A percentile compares a stretch with the other conserved stretches of the same genome.
Conservation (phyloP, 768 basidiomycete genomes). For the Harrya chromipes region DNA sequence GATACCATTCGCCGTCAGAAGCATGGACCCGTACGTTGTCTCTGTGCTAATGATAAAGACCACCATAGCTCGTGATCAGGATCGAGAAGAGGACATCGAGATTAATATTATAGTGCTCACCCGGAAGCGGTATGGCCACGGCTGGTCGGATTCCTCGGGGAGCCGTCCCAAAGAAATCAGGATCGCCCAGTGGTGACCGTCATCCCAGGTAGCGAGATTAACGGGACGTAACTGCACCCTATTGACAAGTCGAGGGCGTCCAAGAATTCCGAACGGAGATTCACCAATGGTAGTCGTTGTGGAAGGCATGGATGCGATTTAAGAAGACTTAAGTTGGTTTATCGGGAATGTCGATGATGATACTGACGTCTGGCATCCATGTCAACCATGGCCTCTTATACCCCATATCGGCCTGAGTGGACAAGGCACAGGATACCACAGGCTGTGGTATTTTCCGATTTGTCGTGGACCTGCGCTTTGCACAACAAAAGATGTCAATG, state of each 20-base stretch:
- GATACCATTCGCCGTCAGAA: conserved; percentile 48
- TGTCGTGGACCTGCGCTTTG: conserved; percentile 17
- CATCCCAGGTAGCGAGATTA: conserved; percentile 27
- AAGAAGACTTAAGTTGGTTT: neutral
- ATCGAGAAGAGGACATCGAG: neutral
- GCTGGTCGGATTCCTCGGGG: conserved; percentile 46
- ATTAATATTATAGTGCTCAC: conserved; percentile 10
- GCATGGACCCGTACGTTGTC: conserved; percentile 54
- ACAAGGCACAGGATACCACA: conserved; percentile 16
- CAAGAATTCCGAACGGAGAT: too few relatives aligned
- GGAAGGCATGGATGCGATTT: conserved; percentile 2
- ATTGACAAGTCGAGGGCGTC: neutral
- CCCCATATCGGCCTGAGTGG: neutral
- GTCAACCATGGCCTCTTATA: conserved; percentile 12
- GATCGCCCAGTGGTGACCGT: conserved; percentile 17
- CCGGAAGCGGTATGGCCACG: conserved; percentile 52
- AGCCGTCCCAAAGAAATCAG: conserved; percentile 21
- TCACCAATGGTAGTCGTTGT: neutral
- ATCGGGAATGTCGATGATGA: too few relatives aligned
- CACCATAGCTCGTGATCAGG: neutral
- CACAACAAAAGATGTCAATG: neutral
- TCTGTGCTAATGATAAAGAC: conserved; percentile 24
- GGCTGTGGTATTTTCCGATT: conserved; percentile 10
- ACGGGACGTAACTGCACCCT: conserved; percentile 16
- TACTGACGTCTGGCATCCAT: neutral